Percentiles rank a stretch among this genome's conserved stretches.
Conservation (phyloP, 2,329 filamentous ascomycete genomes). For the Talaromyces pinophilus region DNA sequence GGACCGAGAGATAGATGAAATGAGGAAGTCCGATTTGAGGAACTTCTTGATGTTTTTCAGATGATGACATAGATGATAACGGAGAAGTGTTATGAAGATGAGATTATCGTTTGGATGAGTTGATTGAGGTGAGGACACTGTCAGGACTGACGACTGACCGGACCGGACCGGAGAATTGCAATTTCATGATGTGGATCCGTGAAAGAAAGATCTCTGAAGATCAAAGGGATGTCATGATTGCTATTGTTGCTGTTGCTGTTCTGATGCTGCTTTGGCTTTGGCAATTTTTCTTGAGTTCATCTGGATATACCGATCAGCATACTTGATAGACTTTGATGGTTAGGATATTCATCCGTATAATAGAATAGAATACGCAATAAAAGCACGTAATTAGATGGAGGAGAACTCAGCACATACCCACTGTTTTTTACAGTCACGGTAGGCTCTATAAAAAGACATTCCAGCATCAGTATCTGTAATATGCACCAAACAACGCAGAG, state of each 20-base stretch:
- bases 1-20: not conserved
- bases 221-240: constrained; percentile 7
- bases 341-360: not conserved
- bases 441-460: constrained; percentile 63
- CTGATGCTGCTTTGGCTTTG: constrained; percentile 17
- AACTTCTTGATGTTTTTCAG: not conserved
- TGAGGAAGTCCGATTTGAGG: not conserved
- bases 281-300: constrained; percentile 24
- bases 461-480: not conserved
- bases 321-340: no score
- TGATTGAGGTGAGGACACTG: not conserved
- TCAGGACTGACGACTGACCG: not conserved
- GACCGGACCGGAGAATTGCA: not conserved
- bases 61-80: constrained; percentile 2
- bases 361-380: not conserved
- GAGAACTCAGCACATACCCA: constrained; percentile 67
- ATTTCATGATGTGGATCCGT: not conserved
- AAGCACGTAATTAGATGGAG: not conserved
- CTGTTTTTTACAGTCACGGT: constrained; percentile 90
- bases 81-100: not conserved
- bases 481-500: not conserved
- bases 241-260: not conserved
- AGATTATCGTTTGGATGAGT: not conserved
- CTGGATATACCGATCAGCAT: constrained; percentile 10
- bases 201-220: not conserved